Percentiles rank a stretch among this genome's conserved stretches.
phyloP scores from a whole-genome alignment of 495 filamentous ascomycete genomes.

The Cryomyces minteri region DNA sequence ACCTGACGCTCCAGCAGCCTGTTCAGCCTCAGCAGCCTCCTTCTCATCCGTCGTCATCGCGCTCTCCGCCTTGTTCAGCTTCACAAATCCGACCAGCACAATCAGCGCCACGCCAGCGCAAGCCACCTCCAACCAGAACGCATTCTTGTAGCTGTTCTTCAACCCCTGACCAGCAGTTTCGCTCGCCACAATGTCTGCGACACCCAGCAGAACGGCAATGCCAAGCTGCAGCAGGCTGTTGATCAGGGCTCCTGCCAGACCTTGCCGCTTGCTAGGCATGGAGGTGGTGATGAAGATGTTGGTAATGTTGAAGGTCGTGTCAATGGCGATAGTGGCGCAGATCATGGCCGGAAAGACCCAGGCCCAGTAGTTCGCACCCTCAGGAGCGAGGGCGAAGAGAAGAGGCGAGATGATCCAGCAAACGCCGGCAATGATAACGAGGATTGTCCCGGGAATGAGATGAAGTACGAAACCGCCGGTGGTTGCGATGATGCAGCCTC shows the following conservation, averaged over 20 bases:
- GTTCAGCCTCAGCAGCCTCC: background rate
- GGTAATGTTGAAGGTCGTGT: slow-evolving; percentile 67
- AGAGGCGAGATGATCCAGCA: slow-evolving; percentile 46
- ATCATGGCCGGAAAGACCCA: slow-evolving; percentile 74
- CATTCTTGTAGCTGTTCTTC: slow-evolving; percentile 39
- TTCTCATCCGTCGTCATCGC: slow-evolving; percentile 10
- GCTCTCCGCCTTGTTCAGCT: slow-evolving; percentile 22
- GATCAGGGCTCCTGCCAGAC: slow-evolving; percentile 54
- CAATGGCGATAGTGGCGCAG: slow-evolving; percentile 61
- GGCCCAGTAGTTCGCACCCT: slow-evolving; percentile 42
- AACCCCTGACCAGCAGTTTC: slow-evolving; percentile 25
- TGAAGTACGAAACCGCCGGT: slow-evolving; percentile 64
- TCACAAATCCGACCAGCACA: slow-evolving; percentile 43
- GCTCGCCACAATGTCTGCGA: slow-evolving; percentile 52
- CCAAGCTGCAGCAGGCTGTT: slow-evolving; percentile 34
- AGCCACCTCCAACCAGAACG: slow-evolving; percentile 53
- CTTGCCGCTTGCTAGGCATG: slow-evolving; percentile 50
- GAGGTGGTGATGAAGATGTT: slow-evolving; percentile 74
- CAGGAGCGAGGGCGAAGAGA: slow-evolving; percentile 54
- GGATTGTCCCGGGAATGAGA: slow-evolving; percentile 46
- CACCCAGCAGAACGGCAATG: slow-evolving; percentile 59
- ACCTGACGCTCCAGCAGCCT: too few relatives aligned
- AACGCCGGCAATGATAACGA: slow-evolving; percentile 48
- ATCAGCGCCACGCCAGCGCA: slow-evolving; percentile 33
- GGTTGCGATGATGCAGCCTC: slow-evolving; percentile 53